phyloP scores from a whole-genome alignment of 2,329 filamentous ascomycete species.

The Sarocladium brachiariae region DNA sequence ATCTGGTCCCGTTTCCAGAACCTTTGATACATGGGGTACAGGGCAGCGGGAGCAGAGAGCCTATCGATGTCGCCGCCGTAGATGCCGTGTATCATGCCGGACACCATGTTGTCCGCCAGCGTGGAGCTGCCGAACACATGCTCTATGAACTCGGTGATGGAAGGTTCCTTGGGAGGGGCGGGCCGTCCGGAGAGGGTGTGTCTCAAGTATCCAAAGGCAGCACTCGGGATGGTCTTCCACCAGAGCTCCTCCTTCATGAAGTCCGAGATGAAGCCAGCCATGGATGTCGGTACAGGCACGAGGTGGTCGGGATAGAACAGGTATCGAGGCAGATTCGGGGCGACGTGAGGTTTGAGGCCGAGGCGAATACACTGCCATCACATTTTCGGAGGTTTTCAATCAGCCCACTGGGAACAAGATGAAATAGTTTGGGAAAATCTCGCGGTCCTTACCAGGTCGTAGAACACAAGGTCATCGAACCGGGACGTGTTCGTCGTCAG shows the following conservation, averaged over 20 bases:
- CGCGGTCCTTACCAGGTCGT: constrained; percentile 66
- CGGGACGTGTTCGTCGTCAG: constrained; percentile 30
- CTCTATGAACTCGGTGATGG: constrained; percentile 30
- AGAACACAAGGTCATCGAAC: constrained; percentile 59
- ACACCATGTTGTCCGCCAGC: constrained; percentile 65
- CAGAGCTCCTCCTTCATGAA: constrained; percentile 27
- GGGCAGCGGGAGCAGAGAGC: constrained; percentile 63
- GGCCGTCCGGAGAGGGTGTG: constrained; percentile 15
- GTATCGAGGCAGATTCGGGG: constrained; percentile 52
- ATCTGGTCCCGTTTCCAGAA: not conserved
- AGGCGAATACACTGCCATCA: constrained; percentile 29
- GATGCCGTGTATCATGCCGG: constrained; percentile 76
- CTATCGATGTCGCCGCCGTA: constrained; percentile 84
- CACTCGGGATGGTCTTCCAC: constrained; percentile 22
- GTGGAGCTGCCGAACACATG: constrained; percentile 21
- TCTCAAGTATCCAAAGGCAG: constrained; percentile 19
- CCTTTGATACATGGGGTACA: constrained; percentile 25
- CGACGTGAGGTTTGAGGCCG: constrained; percentile 34
- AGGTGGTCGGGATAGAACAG: constrained; percentile 81
- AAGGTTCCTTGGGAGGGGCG: constrained; percentile 23
- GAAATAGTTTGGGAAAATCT: no score
- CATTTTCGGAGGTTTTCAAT: no score
- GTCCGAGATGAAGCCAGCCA: constrained; percentile 17
- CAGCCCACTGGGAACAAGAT: no score
- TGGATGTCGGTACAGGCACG: constrained; percentile 25